These are phyloP conservation scores for Podospora pseudoanserina DNA, from an alignment of 495 filamentous ascomycete species.

Conservation along the genomic window DNA sequence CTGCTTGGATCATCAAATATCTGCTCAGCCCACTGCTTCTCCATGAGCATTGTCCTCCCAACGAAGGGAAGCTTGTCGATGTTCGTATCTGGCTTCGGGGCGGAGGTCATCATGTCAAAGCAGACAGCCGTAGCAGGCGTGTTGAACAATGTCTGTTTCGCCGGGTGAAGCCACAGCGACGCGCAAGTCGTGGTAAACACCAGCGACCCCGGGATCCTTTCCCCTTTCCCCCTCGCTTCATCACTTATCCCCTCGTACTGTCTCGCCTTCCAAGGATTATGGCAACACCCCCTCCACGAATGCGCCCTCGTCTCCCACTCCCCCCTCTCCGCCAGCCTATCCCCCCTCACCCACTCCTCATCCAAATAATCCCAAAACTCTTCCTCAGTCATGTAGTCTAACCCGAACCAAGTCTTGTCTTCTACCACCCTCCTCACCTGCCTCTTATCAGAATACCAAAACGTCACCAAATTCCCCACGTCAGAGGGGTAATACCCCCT, in stretches of 20 bases:
- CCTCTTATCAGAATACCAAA: background rate
- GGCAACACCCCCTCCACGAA: background rate
- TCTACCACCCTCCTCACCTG: background rate
- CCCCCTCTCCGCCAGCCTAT: background rate
- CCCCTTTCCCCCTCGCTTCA: background rate
- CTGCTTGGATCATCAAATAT: background rate
- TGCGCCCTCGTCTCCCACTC: background rate
- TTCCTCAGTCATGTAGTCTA: background rate
- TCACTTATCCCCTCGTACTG: background rate
- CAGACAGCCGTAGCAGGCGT: background rate
- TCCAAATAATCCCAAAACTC: background rate
- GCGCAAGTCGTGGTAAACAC: slow-evolving; percentile 2
- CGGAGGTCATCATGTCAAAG: background rate
- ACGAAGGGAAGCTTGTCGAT: background rate
- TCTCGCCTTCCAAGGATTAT: background rate
- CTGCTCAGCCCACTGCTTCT: background rate
- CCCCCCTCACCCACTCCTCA: background rate
- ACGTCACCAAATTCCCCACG: background rate
- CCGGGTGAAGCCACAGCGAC: background rate
- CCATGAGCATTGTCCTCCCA: background rate
- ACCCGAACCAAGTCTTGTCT: background rate
- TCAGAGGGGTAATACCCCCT: background rate
- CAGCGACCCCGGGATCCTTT: background rate
- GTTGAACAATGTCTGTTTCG: background rate
- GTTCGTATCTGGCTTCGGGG: background rate